phyloP scores from a whole-genome alignment of 202 grass and related monocot species.

The Elaeis oleifera region DNA sequence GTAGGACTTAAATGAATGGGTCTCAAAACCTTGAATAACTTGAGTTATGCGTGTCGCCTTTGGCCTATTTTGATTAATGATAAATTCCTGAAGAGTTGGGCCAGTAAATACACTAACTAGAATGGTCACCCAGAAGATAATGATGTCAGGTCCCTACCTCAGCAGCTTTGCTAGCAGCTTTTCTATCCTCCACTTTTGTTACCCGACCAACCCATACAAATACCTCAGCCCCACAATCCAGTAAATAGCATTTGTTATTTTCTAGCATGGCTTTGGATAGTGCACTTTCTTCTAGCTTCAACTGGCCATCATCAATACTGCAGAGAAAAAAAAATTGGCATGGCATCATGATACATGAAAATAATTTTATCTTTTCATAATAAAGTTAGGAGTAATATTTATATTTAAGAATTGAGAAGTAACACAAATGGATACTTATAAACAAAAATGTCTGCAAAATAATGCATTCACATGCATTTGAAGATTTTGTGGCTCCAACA shows the following conservation, averaged over 20 bases:
- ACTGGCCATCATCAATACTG: slow-evolving; percentile 62
- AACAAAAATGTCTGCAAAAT: no score
- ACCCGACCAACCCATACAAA: slow-evolving; percentile 85
- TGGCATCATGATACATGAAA: no score
- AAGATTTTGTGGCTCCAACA: no score
- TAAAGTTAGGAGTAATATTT: no score
- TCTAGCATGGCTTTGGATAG: slow-evolving; percentile 66
- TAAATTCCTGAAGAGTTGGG: slow-evolving; percentile 44
- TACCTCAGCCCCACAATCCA: slow-evolving; percentile 82
- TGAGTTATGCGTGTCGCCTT: slow-evolving; percentile 57
- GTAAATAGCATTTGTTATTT: slow-evolving; percentile 81
- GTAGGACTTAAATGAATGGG: slow-evolving; percentile 61
- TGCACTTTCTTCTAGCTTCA: slow-evolving; percentile 46
- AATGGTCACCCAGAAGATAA: no score
- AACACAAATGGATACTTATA: no score
- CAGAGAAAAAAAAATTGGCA: slow-evolving; percentile 12
- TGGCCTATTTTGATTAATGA: slow-evolving; percentile 60
- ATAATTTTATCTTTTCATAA: no score
- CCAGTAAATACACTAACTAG: no score
- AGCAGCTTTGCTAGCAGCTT: slow-evolving; percentile 53
- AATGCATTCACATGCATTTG: no score
- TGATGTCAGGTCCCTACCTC: slow-evolving; percentile 38
- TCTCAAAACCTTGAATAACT: slow-evolving; percentile 82
- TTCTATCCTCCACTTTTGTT: slow-evolving; percentile 82
- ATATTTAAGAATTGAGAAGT: no score